Evolutionary conservation across 345 rosid species (phyloP), one percentile per base, ranked within the genome.

Genomic region (Citrus inodora): DNA sequence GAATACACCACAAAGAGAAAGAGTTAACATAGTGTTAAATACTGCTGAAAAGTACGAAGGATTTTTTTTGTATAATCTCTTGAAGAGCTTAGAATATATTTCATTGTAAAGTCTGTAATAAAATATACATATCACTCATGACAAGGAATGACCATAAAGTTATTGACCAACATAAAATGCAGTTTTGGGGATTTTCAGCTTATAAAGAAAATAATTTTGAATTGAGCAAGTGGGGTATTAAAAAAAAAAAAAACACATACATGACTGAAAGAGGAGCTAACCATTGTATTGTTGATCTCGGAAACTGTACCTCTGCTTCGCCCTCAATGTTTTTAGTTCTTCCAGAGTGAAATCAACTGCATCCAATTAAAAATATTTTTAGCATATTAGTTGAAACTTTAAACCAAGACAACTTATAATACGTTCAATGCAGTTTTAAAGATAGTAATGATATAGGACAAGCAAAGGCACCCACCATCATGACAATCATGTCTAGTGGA

Each of bases 241-340:
- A 21, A 66, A 37, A 78, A 37, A n/a, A n/a, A n/a, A 64, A 25
- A 66, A 51, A 61, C 78, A 66, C 35, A 58, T 55, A 62, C 33
- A 11, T 35, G 71, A 69, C 67, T 40, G 24, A 58, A 53, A 68
- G 28, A 74, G 75, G 58, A 62, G 81, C 88, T 71, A 70, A 92
- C 99, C 98, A 77, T 95, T 95, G 79, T 92, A 92, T 71, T 92
- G 92, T 79, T 91, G 97, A 87, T 95, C 97, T 48, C 99, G 90
- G 83, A 91, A 92, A 60, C 80, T 76, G 84, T 71, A 92, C 75
- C 99, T 85, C 90, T 95, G 99, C 80, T 89, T 95, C 78, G 88
- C 92, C 28, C 98, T 83, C 74, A 95, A 83, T 70, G 74, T 86
- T 86, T 88, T 90, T 69, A 95, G 85, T 76, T 95, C 97, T 75